Conservation (phyloP, 1,284 basidiomycete genomes). For the Puccinia triticina region DNA sequence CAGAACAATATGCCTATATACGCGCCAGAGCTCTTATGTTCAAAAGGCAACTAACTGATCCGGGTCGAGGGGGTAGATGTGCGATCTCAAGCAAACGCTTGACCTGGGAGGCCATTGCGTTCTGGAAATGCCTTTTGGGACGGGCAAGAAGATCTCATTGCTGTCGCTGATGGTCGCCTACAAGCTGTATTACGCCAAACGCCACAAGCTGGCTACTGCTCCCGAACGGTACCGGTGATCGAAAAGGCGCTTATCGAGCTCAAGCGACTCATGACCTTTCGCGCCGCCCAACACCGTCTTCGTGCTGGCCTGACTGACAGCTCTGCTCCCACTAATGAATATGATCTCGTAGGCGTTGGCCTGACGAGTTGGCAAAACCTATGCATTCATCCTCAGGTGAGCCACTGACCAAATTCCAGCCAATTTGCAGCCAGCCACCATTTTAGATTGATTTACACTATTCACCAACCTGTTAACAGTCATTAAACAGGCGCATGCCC, state of each 20-base stretch:
- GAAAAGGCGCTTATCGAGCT: constrained; percentile 97
- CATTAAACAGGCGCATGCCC: constrained; percentile 26
- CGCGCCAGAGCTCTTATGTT: neutral
- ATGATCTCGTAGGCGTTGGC: constrained; percentile 83
- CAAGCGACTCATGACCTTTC: constrained; percentile 90
- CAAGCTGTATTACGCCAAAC: constrained; percentile 92
- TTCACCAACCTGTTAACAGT: constrained; percentile 3
- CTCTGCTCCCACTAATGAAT: constrained; percentile 74
- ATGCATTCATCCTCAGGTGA: constrained; percentile 90
- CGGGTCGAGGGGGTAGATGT: constrained; percentile 21
- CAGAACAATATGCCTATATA: constrained; percentile 51
- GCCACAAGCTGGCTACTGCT: constrained; percentile 95
- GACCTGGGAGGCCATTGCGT: constrained; percentile 80
- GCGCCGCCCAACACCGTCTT: constrained; percentile 63
- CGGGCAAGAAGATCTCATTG: constrained; percentile 96
- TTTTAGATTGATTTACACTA: neutral
- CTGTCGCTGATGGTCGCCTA: constrained; percentile 96
- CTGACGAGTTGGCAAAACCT: constrained; percentile 95
- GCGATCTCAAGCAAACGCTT: constrained; percentile 54
- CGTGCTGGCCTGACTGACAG: constrained; percentile 64
- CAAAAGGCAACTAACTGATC: neutral
- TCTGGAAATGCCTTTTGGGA: constrained; percentile 99
- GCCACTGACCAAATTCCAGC: constrained; percentile 55
- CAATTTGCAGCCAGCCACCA: neutral
- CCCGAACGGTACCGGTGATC: constrained; percentile 99